These are phyloP conservation scores for Pseudoscleropodium purum DNA, from an alignment of 225 moss, liverwort and hornwort genomes.

Conservation along the genomic window DNA sequence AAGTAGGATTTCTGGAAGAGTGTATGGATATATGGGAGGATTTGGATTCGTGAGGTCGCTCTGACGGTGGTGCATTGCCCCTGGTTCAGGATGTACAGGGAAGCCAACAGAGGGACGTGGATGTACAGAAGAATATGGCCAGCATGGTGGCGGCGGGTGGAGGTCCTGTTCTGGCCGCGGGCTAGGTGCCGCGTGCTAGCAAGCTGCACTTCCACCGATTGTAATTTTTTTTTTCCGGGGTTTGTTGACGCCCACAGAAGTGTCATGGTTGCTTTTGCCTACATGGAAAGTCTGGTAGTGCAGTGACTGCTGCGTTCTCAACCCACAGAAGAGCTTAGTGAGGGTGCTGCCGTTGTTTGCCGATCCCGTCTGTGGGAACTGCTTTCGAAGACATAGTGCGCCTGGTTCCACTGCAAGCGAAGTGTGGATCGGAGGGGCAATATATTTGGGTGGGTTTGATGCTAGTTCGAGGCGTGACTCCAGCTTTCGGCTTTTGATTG, in stretches of 20 bases:
- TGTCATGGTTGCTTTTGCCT: constrained; percentile 11
- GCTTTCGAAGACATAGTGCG: constrained; percentile 24
- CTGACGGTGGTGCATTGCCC: background rate
- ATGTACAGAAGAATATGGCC: constrained; percentile 34
- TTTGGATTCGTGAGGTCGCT: background rate
- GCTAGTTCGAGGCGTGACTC: constrained; percentile 9
- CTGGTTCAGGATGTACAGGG: constrained; percentile 30
- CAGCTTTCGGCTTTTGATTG: background rate
- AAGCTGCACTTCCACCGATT: background rate
- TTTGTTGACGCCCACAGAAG: constrained; percentile 16
- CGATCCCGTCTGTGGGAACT: constrained; percentile 14
- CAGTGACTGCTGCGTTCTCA: constrained; percentile 1
- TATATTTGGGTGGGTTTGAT: constrained; percentile 17
- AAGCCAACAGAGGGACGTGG: constrained; percentile 29
- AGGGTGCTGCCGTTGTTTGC: constrained; percentile 8
- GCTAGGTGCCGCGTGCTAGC: constrained; percentile 10
- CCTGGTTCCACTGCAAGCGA: constrained; percentile 4
- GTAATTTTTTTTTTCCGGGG: constrained; percentile 4
- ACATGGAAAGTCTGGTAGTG: constrained; percentile 12
- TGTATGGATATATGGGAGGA: background rate
- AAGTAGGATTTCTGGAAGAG: too few relatives aligned
- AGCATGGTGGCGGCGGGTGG: constrained; percentile 24
- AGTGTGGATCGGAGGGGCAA: background rate
- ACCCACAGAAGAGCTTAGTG: background rate
- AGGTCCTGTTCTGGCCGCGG: constrained; percentile 21